Evolutionary conservation across 306 rosid species (phyloP), one percentile per base, ranked within the genome.

Genomic region (Acacia acuminata): DNA sequence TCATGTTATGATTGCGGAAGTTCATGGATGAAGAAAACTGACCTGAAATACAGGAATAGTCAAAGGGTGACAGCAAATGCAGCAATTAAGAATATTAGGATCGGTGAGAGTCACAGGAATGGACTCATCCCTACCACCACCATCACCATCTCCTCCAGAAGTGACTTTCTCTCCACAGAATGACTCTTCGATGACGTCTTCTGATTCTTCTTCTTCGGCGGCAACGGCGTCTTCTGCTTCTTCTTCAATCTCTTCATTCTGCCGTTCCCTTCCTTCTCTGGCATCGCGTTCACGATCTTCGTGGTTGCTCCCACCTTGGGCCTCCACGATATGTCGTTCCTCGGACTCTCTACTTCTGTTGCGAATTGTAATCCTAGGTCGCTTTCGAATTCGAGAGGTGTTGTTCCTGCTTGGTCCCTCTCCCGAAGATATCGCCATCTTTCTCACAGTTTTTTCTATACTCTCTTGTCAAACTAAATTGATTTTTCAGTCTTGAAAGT

Each of bases 1-100:
- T 5, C 7, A 5, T 36, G 40, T 36, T 36, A 38, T 38, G 42
- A 38, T 38, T 38, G 42, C 42, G 42, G 8, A 38, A 38, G 42
- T 38, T 38, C 42, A 3, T n/a, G 30, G 22, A 58, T n/a, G 30
- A n/a, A 58, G 65, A 53, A 53, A 17, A 58, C 65, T n/a, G 30
- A 58, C 65, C 98, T 94, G 98, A 76, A 74, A 92, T 11, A 91
- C 85, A 50, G 98, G 98, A 38, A 58, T 8, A 27, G 80, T 25
- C 88, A 94, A 85, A 27, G 90, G 88, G 22, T 92, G 93, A 24
- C 50, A 89, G 87, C 97, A 94, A 76, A 94, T 90, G 67, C 80
- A 82, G 78, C 98, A 94, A 87, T 94, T 97, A 27, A 94, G 88
- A 32, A 93, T 92, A 55, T 93, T 94, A 3, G 94, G 89, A 20